Conservation (phyloP, 2,329 filamentous ascomycete species). For the Neonectria coccinea region DNA sequence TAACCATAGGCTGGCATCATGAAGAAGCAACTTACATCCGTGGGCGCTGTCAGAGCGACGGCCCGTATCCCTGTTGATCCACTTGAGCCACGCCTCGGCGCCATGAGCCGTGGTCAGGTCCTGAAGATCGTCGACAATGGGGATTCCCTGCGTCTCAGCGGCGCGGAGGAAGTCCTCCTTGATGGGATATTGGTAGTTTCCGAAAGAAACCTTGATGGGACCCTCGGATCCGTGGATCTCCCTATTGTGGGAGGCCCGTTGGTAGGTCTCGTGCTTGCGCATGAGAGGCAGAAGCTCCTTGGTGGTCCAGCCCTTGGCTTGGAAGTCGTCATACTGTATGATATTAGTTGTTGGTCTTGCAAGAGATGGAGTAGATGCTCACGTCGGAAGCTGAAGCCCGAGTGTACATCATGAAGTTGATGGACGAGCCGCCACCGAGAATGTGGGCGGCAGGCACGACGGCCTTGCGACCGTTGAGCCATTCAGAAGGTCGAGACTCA, state of each 20-base stretch:
- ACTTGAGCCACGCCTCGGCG: slow-evolving; percentile 86
- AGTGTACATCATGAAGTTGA: slow-evolving; percentile 77
- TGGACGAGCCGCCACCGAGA: slow-evolving; percentile 77
- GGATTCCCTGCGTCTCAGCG: slow-evolving; percentile 79
- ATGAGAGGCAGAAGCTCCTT: slow-evolving; percentile 81
- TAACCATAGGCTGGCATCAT: background rate
- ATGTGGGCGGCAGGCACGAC: slow-evolving; percentile 81
- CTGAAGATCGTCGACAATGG: slow-evolving; percentile 79
- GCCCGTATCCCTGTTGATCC: slow-evolving; percentile 75
- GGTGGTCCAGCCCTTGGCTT: slow-evolving; percentile 82
- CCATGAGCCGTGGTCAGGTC: slow-evolving; percentile 77
- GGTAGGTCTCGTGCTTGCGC: slow-evolving; percentile 85
- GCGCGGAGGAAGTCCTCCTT: slow-evolving; percentile 84
- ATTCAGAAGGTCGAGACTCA: slow-evolving; percentile 79
- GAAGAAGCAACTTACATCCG: slow-evolving; percentile 17
- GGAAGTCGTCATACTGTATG: slow-evolving; percentile 81
- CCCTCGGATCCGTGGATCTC: slow-evolving; percentile 82
- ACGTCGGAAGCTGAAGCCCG: slow-evolving; percentile 46
- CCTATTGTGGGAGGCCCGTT: slow-evolving; percentile 71
- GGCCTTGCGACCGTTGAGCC: slow-evolving; percentile 76
- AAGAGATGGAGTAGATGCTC: slow-evolving; percentile 3
- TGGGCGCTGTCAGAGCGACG: slow-evolving; percentile 26
- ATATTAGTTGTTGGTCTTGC: background rate
- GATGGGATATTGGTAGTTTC: slow-evolving; percentile 84
- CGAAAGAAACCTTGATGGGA: slow-evolving; percentile 85